Evolutionary conservation across 148 eudicot species (phyloP).

Genomic region (Amaranthus hypochondriacus): DNA sequence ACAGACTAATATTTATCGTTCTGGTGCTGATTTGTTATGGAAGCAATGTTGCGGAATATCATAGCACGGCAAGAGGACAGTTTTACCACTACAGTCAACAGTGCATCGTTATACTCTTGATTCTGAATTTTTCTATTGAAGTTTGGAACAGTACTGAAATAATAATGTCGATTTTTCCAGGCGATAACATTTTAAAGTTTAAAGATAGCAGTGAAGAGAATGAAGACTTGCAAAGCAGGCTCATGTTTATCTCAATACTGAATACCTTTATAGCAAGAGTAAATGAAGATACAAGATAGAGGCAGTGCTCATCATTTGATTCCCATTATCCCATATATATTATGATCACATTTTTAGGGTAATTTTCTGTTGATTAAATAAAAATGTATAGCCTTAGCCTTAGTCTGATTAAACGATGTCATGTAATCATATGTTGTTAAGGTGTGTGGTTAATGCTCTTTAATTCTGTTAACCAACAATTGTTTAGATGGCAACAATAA

Average conservation of each 20-base stretch:
- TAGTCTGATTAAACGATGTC: too few relatives aligned
- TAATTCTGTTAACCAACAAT: too few relatives aligned
- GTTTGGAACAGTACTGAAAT: background rate
- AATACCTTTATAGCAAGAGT: background rate
- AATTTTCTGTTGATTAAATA: background rate
- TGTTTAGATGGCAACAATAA: too few relatives aligned
- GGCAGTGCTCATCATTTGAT: background rate
- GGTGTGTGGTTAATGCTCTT: too few relatives aligned
- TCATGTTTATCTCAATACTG: background rate
- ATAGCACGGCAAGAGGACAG: background rate
- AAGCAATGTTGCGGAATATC: background rate
- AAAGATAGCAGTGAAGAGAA: background rate
- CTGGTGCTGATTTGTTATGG: background rate
- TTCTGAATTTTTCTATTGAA: background rate
- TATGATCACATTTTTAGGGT: constrained; percentile 4
- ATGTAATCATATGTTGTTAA: too few relatives aligned
- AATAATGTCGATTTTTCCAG: background rate
- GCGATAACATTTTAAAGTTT: background rate
- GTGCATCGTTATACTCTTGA: background rate
- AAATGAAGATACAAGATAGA: background rate
- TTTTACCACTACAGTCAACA: background rate
- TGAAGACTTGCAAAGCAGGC: background rate
- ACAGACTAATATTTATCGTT: background rate
- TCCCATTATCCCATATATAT: background rate
- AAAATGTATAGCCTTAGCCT: too few relatives aligned